Evolutionary conservation across 2,329 filamentous ascomycete genomes (phyloP).

Genomic region (Mycosphaerelloides madeirae): DNA sequence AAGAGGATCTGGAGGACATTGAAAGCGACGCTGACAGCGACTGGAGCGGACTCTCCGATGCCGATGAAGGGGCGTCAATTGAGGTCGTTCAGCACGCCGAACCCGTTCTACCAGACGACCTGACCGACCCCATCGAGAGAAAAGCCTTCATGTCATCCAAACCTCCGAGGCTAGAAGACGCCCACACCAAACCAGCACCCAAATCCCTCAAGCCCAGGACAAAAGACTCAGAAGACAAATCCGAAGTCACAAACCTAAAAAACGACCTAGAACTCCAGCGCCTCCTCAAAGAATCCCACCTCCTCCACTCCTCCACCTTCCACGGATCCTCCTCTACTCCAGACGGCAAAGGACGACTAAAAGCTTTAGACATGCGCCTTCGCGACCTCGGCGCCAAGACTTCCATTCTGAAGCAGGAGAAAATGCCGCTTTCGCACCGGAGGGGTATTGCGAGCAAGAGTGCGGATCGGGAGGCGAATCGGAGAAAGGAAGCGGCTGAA

Average conservation of each 20-base stretch:
- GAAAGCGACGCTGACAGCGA: conserved; percentile 44
- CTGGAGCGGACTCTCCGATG: conserved; percentile 61
- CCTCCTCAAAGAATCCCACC: conserved; percentile 84
- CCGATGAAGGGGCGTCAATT: conserved; percentile 37
- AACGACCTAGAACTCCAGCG: conserved; percentile 91
- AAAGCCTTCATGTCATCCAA: conserved; percentile 41
- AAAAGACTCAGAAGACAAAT: conserved; percentile 45
- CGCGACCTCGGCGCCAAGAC: conserved; percentile 73
- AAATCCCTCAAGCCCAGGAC: conserved; percentile 18
- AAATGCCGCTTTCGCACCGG: conserved; percentile 83
- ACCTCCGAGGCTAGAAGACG: conserved; percentile 40
- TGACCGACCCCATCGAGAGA: neutral
- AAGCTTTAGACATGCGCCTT: conserved; percentile 77
- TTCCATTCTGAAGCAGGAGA: conserved; percentile 70
- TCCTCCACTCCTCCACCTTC: conserved; percentile 60
- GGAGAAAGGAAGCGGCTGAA: conserved; percentile 76
- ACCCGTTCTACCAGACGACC: conserved; percentile 9
- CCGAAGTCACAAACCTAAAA: conserved; percentile 66
- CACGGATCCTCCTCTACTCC: conserved; percentile 45
- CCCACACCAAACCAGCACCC: conserved; percentile 20
- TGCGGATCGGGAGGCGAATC: conserved; percentile 60
- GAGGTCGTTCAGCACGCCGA: conserved; percentile 40
- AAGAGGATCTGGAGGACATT: conserved; percentile 22
- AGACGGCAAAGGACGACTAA: conserved; percentile 68
- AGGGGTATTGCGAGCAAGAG: conserved; percentile 76